A percentile compares a stretch with the other conserved stretches of the same genome.
These are phyloP conservation scores for Rhizopogon vinicolor DNA, from an alignment of 768 basidiomycete genomes.

Conservation along the genomic window DNA sequence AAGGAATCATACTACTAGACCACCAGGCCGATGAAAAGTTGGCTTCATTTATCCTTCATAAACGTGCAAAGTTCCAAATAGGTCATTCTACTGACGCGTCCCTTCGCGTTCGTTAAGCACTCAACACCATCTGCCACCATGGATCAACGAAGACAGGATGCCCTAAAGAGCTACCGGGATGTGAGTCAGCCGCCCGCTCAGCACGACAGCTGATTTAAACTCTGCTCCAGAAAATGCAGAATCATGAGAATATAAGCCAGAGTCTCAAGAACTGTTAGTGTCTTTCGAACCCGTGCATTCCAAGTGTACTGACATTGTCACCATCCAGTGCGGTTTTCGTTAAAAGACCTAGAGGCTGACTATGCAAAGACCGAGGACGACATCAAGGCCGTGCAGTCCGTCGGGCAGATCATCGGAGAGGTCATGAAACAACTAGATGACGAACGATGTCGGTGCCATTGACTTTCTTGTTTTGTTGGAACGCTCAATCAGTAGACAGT, in stretches of 20 bases:
- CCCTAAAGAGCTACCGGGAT: conserved; percentile 73
- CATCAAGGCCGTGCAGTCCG: conserved; percentile 97
- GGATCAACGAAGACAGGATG: conserved; percentile 70
- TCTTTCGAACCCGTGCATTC: background rate
- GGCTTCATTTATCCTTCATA: background rate
- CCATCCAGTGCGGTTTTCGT: conserved; percentile 77
- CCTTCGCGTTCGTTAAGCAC: background rate
- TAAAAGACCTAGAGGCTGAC: conserved; percentile 85
- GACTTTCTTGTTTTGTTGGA: background rate
- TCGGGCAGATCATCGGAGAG: conserved; percentile 98
- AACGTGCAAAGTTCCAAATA: background rate
- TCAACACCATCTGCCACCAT: conserved; percentile 55
- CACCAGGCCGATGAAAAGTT: conserved; percentile 32
- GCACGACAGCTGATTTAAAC: conserved; percentile 5
- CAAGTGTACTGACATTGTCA: background rate
- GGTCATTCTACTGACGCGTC: conserved; percentile 2
- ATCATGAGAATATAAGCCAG: conserved; percentile 83
- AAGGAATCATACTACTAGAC: conserved; percentile 55
- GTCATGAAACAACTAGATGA: conserved; percentile 98
- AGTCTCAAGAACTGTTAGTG: conserved; percentile 85
- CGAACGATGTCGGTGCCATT: conserved; percentile 75
- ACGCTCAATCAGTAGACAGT: conserved; percentile 39
- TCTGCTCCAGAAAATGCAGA: conserved; percentile 79
- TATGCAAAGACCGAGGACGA: conserved; percentile 97
- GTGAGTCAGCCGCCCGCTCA: conserved; percentile 31